These are phyloP conservation scores for Trichoderma sp. DNA, from an alignment of 2,329 filamentous ascomycete genomes.

Conservation along the genomic window DNA sequence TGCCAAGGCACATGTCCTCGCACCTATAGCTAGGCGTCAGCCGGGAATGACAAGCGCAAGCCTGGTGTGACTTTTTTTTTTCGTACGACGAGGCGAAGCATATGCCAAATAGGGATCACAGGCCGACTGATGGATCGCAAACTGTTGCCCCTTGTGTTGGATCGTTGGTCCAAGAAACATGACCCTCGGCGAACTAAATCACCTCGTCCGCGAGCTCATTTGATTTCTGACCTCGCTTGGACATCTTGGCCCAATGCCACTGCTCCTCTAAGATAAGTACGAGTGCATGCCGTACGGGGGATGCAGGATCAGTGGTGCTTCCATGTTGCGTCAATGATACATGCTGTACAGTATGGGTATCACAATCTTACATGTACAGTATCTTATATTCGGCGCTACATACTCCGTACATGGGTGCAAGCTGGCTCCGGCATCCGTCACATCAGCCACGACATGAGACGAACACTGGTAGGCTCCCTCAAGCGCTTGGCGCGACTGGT, in stretches of 20 bases:
- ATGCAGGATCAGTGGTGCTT: background rate
- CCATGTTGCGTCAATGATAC: background rate
- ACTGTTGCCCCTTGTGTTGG: conserved; percentile 3
- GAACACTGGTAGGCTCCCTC: background rate
- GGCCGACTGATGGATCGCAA: conserved; percentile 5
- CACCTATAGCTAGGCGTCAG: background rate
- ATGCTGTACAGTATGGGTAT: background rate
- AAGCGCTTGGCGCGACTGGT: conserved; percentile 14
- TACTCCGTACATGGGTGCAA: background rate
- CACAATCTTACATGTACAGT: background rate
- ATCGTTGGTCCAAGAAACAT: background rate
- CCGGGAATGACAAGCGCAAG: background rate
- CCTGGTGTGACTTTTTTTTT: background rate
- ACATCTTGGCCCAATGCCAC: background rate
- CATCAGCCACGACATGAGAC: background rate
- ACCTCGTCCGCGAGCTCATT: background rate
- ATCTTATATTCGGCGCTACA: background rate
- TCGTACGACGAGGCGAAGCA: background rate
- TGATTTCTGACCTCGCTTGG: background rate
- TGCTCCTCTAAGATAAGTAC: background rate
- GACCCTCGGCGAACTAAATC: background rate
- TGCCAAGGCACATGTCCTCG: background rate
- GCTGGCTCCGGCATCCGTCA: background rate
- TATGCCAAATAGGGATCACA: background rate
- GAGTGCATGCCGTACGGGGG: background rate